These are phyloP conservation scores for Phytophthora meadii DNA, from an alignment of 352 stramenopile species.

Conservation along the genomic window DNA sequence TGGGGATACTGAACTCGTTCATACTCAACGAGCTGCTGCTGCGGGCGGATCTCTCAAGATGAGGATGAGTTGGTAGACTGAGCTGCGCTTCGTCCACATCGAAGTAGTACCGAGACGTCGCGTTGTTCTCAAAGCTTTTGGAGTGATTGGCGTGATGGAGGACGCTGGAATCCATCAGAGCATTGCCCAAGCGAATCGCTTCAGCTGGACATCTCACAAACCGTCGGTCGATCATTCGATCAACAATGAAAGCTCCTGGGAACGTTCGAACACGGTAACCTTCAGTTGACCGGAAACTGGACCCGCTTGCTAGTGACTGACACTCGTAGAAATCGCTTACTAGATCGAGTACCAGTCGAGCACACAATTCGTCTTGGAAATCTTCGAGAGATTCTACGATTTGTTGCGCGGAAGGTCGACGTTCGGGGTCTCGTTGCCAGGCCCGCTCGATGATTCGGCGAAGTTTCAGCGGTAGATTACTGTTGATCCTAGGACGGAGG, in stretches of 20 bases:
- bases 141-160: constrained; percentile 64
- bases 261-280: constrained; percentile 6
- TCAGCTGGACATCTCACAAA: constrained; percentile 52
- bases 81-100: constrained; percentile 35
- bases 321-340: constrained; percentile 16
- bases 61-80: constrained; percentile 22
- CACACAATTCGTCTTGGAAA: constrained; percentile 44
- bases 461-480: constrained; percentile 17
- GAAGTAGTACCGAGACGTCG: constrained; percentile 45
- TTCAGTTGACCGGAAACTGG: constrained; percentile 2
- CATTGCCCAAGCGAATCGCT: constrained; percentile 59
- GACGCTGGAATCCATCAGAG: constrained; percentile 67
- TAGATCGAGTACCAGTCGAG: constrained; percentile 30
- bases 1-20: constrained; percentile 28
- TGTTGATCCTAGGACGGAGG: constrained; percentile 41
- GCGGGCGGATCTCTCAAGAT: constrained; percentile 10
- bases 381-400: constrained; percentile 41
- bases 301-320: constrained; percentile 1
- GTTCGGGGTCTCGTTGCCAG: constrained; percentile 38
- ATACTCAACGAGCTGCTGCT: constrained; percentile 18
- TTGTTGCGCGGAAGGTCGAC: constrained; percentile 38
- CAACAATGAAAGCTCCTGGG: constrained; percentile 28
- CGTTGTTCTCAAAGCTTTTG: constrained; percentile 46
- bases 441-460: constrained; percentile 36
- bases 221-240: constrained; percentile 38